phyloP scores from a whole-genome alignment of 352 stramenopile genomes.

The Pythium myriotylum region DNA sequence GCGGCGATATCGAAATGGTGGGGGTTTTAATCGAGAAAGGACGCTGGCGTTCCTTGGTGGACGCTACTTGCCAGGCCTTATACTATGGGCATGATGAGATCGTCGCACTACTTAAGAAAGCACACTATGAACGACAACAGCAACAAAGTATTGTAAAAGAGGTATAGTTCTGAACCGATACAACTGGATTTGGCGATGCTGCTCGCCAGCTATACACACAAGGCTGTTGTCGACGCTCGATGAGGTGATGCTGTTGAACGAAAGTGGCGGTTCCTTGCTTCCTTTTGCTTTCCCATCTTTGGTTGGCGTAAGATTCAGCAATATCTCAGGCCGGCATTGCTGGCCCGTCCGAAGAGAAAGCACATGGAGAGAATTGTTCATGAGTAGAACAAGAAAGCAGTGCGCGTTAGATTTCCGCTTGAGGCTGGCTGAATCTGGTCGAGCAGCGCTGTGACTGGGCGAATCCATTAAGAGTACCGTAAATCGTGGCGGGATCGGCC shows the following conservation, averaged over 20 bases:
- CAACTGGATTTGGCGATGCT: conserved; percentile 19
- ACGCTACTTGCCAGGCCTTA: conserved; percentile 10
- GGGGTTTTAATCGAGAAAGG: background rate
- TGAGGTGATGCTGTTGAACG: conserved; percentile 16
- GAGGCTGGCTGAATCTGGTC: background rate
- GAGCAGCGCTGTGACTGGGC: background rate
- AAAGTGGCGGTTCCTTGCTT: background rate
- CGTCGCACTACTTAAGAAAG: conserved; percentile 7
- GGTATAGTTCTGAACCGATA: conserved; percentile 5
- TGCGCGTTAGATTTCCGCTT: background rate
- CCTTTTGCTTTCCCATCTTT: background rate
- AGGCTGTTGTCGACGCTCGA: background rate
- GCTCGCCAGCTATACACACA: conserved; percentile 16
- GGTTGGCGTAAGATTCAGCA: background rate
- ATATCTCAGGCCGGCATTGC: conserved; percentile 5
- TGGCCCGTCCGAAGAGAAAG: conserved; percentile 11
- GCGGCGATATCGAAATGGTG: conserved; percentile 7
- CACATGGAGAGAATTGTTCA: conserved; percentile 23
- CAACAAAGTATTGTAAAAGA: background rate
- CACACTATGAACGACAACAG: background rate
- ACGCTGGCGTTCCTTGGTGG: conserved; percentile 10
- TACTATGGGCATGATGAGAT: conserved; percentile 14
- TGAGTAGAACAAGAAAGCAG: conserved; percentile 18
- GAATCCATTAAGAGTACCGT: conserved; percentile 17
- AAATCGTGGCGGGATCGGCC: conserved; percentile 40